Evolutionary conservation across 768 basidiomycete species (phyloP), one percentile per base, ranked within the genome.

Genomic region (Rhizopogon vinicolor): DNA sequence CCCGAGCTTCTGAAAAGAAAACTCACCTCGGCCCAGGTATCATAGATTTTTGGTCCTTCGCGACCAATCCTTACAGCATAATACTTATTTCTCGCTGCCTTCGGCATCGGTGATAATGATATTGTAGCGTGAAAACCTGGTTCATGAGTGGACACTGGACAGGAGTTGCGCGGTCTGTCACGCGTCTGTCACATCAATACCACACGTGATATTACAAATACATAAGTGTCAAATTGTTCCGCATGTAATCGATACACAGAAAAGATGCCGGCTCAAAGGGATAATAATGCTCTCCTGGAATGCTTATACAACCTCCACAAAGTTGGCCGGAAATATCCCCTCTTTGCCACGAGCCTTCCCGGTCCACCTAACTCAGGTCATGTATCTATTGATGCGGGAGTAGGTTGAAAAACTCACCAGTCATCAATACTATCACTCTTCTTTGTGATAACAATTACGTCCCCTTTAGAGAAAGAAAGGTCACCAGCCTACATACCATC

Each of bases 261-360:
- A 22, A 51, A 56, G 14, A 39, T 42, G 46, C 51, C 48, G 50
- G 44, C 16, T 22, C 12, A 13, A 51, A 31, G 41, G 41, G 18
- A 35, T 25, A 13, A 35, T 25, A 13, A 19, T 53, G 22, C 37
- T 6, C 25, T 55, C 33, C 35, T 18, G 29, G 9, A 12, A 10
- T 14, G 8, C 12, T 55, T 65, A 79, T 28, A 77, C 70, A 54
- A 90, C 68, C 65, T 90, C 87, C n/a, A 91, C 87, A 62, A 89
- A 90, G 66, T 91, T 91, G 14, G 90, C 90, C 35, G 90, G 90
- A 68, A 93, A 92, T 44, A 86, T 79, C 0, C 91, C 91, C 60
- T 81, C 73, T 40, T 75, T 68, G 14, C 78, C 78, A 19, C 79
- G 70, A 2, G 84, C 57, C 64, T 81, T 86, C n/a, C 90, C 90